Conservation (phyloP, 768 basidiomycete species). For the Pleurotus ostreatus region DNA sequence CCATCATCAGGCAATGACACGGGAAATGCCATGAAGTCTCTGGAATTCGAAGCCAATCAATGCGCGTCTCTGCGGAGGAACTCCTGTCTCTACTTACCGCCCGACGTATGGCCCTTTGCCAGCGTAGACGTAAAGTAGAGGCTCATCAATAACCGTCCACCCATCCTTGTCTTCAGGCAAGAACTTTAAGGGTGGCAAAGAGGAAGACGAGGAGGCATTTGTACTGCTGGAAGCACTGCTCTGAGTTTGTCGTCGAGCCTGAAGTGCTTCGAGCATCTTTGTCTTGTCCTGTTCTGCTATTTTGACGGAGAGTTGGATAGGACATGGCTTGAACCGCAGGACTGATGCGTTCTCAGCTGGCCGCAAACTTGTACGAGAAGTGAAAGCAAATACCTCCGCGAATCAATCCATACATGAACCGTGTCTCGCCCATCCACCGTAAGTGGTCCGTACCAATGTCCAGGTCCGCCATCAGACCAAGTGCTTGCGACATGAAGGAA, state of each 20-base stretch:
- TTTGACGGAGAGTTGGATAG: constrained; percentile 67
- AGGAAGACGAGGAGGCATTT: constrained; percentile 12
- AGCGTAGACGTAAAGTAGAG: constrained; percentile 66
- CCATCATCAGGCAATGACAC: constrained; percentile 87
- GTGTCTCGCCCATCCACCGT: constrained; percentile 81
- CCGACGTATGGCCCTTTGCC: constrained; percentile 78
- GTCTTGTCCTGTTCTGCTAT: constrained; percentile 66
- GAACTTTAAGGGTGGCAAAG: constrained; percentile 45
- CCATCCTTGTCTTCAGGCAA: constrained; percentile 42
- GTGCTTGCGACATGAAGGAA: constrained; percentile 80
- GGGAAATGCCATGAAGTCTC: constrained; percentile 81
- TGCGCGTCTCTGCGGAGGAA: neutral
- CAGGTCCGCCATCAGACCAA: constrained; percentile 83
- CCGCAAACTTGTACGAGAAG: neutral
- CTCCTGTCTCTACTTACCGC: constrained; percentile 34
- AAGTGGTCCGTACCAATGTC: constrained; percentile 82
- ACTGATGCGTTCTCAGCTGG: constrained; percentile 33
- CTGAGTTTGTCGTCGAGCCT: constrained; percentile 30
- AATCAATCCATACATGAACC: constrained; percentile 72
- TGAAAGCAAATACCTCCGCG: constrained; percentile 50
- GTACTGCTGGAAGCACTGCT: constrained; percentile 11
- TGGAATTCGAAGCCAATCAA: constrained; percentile 18
- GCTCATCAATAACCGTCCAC: constrained; percentile 72
- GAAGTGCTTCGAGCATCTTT: constrained; percentile 57
- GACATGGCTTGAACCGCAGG: constrained; percentile 56